A percentile compares a stretch with the other conserved stretches of the same genome.
phyloP scores from a whole-genome alignment of 1,139 yeast genomes.

The Torulaspora globosa region DNA sequence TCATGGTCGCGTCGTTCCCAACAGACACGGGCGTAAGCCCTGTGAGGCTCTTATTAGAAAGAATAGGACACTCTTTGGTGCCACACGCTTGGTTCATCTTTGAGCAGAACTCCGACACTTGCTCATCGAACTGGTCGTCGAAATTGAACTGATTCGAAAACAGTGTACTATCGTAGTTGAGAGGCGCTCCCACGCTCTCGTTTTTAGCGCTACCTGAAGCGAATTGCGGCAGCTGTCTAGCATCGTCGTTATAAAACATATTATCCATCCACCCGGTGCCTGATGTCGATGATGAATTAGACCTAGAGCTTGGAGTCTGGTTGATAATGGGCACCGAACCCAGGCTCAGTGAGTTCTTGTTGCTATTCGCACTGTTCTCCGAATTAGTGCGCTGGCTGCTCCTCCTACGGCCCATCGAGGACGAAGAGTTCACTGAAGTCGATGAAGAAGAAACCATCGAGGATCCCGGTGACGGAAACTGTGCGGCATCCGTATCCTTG shows the following conservation, averaged over 20 bases:
- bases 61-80: conserved; percentile 64
- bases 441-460: conserved; percentile 12
- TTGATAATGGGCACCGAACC: conserved; percentile 3
- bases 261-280: conserved; percentile 28
- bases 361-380: conserved; percentile 1
- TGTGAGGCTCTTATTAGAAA: conserved; percentile 37
- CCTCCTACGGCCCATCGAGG: conserved; percentile 3
- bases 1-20: conserved; percentile 1
- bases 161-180: conserved; percentile 17
- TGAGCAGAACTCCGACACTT: conserved; percentile 62
- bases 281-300: conserved; percentile 12
- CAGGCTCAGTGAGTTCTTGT: conserved; percentile 1
- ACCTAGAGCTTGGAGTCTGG: conserved; percentile 14
- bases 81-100: conserved; percentile 82
- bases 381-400: neutral
- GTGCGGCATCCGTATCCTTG: conserved; percentile 9
- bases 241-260: conserved; percentile 23
- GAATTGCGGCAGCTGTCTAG: conserved; percentile 18
- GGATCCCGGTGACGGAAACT: conserved; percentile 18
- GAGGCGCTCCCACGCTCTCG: conserved; percentile 3
- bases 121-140: conserved; percentile 47
- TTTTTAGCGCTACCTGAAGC: conserved; percentile 1
- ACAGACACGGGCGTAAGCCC: conserved; percentile 9
- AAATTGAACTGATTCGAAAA: conserved; percentile 36
- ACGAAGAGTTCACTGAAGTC: conserved; percentile 7